phyloP scores from a whole-genome alignment of 2,329 filamentous ascomycete species.

The Lachnellula arida region DNA sequence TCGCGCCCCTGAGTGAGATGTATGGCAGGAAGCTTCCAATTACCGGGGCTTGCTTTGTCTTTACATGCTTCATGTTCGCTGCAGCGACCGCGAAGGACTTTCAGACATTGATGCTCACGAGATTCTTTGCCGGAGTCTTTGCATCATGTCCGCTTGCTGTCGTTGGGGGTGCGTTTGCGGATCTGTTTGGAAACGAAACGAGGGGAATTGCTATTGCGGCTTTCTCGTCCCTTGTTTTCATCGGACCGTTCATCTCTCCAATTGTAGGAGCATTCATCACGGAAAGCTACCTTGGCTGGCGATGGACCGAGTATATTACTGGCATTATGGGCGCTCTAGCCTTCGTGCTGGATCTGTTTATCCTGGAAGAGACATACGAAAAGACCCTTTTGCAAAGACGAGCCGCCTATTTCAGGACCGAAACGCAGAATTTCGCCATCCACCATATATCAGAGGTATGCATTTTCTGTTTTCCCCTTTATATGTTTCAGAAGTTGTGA shows the following conservation, averaged over 20 bases:
- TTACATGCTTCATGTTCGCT: conserved; percentile 50
- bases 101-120: conserved; percentile 47
- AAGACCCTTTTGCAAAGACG: conserved; percentile 43
- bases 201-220: conserved; percentile 62
- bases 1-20: conserved; percentile 13
- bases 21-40: conserved; percentile 14
- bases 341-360: conserved; percentile 36
- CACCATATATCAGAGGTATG: conserved; percentile 25
- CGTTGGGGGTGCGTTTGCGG: conserved; percentile 55
- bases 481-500: too few species aligned
- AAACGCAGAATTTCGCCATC: conserved; percentile 32
- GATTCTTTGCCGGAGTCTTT: conserved; percentile 50
- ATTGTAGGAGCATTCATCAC: conserved; percentile 35
- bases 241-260: conserved; percentile 34
- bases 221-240: conserved; percentile 45
- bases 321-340: conserved; percentile 42
- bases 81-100: conserved; percentile 49
- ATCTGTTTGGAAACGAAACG: conserved; percentile 55
- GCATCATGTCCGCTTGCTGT: conserved; percentile 45
- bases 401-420: conserved; percentile 42
- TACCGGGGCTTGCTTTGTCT: conserved; percentile 26
- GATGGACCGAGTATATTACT: conserved; percentile 53
- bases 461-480: too few species aligned
- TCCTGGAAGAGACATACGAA: conserved; percentile 47
- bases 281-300: conserved; percentile 46